Evolutionary conservation across 257 asterid genomes (phyloP).

Genomic region (Penstemon newberryi): DNA sequence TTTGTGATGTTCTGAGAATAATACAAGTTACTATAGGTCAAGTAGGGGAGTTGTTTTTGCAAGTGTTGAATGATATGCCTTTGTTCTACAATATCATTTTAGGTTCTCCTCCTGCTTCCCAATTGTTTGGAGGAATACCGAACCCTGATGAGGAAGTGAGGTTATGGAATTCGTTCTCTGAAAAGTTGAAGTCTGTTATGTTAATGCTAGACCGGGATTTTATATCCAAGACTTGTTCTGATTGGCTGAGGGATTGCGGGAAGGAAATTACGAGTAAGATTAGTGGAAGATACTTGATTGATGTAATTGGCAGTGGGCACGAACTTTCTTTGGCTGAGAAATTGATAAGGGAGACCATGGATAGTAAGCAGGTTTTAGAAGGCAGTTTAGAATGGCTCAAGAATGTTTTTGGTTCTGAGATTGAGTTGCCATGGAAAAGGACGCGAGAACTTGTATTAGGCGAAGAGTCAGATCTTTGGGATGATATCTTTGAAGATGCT

Average conservation of each 20-base stretch:
- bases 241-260: constrained; percentile 92
- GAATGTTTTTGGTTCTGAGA: constrained; percentile 96
- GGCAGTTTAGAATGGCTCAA: constrained; percentile 98
- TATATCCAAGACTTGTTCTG: constrained; percentile 80
- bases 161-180: constrained; percentile 86
- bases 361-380: constrained; percentile 82
- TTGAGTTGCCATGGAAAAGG: constrained; percentile 96
- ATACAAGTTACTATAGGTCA: constrained; percentile 90
- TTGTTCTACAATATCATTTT: constrained; percentile 78
- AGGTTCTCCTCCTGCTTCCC: constrained; percentile 96
- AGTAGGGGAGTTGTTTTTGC: constrained; percentile 94
- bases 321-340: constrained; percentile 92
- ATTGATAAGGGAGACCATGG: constrained; percentile 89
- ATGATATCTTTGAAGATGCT: constrained; percentile 92
- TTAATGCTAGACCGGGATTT: constrained; percentile 64
- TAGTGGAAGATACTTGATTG: constrained; percentile 75
- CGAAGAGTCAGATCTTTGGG: constrained; percentile 96
- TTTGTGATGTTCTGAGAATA: constrained; percentile 79
- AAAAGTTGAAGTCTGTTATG: constrained; percentile 75
- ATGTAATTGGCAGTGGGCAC: constrained; percentile 75
- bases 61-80: constrained; percentile 88
- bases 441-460: constrained; percentile 94
- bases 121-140: constrained; percentile 96
- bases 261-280: constrained; percentile 77
- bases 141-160: constrained; percentile 91